Conservation (phyloP, 345 rosid genomes). For the Eutrema yunnanense region DNA sequence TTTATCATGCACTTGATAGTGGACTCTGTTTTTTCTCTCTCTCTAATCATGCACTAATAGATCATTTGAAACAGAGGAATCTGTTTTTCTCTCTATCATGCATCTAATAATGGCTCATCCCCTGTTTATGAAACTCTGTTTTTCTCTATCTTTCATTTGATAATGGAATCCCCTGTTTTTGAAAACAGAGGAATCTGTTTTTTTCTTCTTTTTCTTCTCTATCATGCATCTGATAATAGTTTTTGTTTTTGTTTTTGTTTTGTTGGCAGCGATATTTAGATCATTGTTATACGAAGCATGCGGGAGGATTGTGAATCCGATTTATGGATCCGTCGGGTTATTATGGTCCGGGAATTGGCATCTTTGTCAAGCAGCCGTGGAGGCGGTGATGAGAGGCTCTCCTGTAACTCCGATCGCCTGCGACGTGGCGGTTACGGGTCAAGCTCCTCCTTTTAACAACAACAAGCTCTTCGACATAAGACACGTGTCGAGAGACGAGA, state of each 20-base stretch:
- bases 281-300: constrained; percentile 97
- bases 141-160: background rate
- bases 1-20: background rate
- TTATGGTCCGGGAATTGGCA: constrained; percentile 95
- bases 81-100: constrained; percentile 3
- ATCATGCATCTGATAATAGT: background rate
- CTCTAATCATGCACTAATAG: background rate
- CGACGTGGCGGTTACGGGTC: constrained; percentile 60
- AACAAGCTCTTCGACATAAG: constrained; percentile 65
- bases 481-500: constrained; percentile 72
- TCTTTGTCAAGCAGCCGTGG: constrained; percentile 93
- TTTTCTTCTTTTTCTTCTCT: background rate
- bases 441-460: constrained; percentile 62
- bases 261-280: constrained; percentile 68
- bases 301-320: constrained; percentile 93
- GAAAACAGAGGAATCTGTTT: too few relatives aligned
- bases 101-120: background rate
- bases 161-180: background rate
- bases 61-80: background rate
- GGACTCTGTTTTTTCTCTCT: background rate
- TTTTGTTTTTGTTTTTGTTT: background rate
- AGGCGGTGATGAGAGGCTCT: constrained; percentile 79
- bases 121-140: background rate
- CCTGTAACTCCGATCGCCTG: constrained; percentile 70
- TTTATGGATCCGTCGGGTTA: constrained; percentile 91